Evolutionary conservation across 75 land plant genomes (phyloP), one percentile per base, ranked within the genome.

Genomic region (Selaginella tamariscina): DNA sequence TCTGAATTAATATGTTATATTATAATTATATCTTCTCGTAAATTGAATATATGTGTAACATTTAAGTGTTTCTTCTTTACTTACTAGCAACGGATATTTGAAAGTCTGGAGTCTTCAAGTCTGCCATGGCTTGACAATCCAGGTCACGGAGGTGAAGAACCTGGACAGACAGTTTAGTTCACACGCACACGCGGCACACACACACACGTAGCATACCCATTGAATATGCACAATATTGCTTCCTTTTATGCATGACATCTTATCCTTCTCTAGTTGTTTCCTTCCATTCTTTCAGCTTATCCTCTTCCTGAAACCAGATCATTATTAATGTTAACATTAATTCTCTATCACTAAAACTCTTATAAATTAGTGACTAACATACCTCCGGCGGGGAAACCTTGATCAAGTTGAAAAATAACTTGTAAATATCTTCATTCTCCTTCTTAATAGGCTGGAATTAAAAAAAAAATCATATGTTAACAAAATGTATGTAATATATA

Each of bases 1-100:
- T n/a, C n/a, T n/a, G n/a, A n/a, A n/a, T n/a, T n/a, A n/a, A n/a
- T n/a, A n/a, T n/a, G n/a, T n/a, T n/a, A n/a, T n/a, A n/a, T n/a
- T n/a, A 91, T 83, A 64, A 80, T 85, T 56, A 89, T 86, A 73
- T 91, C 88, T 74, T 83, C 98, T 94, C 80, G 59, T 78, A n/a
- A n/a, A n/a, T n/a, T n/a, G n/a, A n/a, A n/a, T n/a, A n/a, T n/a
- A n/a, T n/a, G n/a, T n/a, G n/a, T n/a, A 5, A 63, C 30, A 71
- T 5, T 31, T 26, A 59, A n/a, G n/a, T n/a, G n/a, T n/a, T n/a
- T n/a, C 55, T 22, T 64, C 30, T 26, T 23, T 22, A 55, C 79
- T 60, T 72, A 77, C 79, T 67, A 24, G 49, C 71, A 22, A 30
- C 55, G 32, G 74, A 54, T 29, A 77, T 55, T 30, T 56, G 26